Conservation (phyloP, 768 basidiomycete genomes). For the Rhodotorula taiwanensis region DNA sequence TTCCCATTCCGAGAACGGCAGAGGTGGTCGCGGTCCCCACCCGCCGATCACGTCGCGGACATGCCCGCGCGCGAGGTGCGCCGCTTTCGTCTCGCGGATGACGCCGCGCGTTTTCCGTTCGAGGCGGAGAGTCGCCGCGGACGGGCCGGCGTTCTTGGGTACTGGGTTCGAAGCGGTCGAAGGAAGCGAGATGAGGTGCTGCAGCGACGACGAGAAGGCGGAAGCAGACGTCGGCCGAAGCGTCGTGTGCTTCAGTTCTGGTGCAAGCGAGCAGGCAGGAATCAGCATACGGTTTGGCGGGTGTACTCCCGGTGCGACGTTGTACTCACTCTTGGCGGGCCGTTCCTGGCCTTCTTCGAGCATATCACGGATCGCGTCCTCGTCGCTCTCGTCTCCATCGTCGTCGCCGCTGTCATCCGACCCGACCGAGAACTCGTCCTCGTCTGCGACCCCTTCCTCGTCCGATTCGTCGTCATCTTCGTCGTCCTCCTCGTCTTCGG, state of each 20-base stretch:
- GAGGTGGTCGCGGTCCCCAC: conserved; percentile 36
- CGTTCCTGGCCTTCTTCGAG: conserved; percentile 23
- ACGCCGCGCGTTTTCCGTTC: conserved; percentile 36
- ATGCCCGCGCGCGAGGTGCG: conserved; percentile 38
- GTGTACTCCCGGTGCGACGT: no score
- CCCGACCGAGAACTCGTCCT: conserved; percentile 26
- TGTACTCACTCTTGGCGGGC: conserved; percentile 31
- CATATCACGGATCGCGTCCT: conserved; percentile 33
- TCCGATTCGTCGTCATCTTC: conserved; percentile 18
- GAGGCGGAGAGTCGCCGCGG: conserved; percentile 30
- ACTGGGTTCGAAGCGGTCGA: conserved; percentile 29
- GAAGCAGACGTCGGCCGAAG: conserved; percentile 29
- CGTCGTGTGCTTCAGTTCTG: conserved; percentile 37
- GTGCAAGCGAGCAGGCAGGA: no score
- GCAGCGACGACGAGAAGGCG: conserved; percentile 33
- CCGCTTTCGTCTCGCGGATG: conserved; percentile 37
- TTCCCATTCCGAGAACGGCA: conserved; percentile 39
- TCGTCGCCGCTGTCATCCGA: conserved; percentile 9
- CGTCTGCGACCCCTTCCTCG: conserved; percentile 1
- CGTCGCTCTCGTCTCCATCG: conserved; percentile 18
- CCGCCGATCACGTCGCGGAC: conserved; percentile 42
- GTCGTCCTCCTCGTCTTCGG: neutral
- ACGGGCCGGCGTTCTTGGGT: conserved; percentile 29
- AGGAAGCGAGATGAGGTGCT: conserved; percentile 36
- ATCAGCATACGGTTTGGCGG: no score